Evolutionary conservation across 495 filamentous ascomycete genomes (phyloP).

Genomic region (Eremomyces bilateralis): DNA sequence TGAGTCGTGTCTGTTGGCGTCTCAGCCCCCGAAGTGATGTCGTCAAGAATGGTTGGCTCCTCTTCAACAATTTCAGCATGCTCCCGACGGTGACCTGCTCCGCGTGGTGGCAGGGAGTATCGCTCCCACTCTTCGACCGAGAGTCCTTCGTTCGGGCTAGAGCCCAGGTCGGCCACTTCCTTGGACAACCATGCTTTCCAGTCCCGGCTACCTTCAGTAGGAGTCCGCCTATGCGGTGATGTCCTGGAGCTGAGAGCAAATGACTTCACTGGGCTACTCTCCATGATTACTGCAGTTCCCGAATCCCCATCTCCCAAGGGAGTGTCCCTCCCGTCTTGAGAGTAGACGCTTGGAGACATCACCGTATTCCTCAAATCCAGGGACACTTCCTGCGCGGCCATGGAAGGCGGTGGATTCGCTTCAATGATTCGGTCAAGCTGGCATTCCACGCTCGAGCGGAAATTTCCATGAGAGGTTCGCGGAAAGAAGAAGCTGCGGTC

Average conservation of each 20-base stretch:
- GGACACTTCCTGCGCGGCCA: no score
- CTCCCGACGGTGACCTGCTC: background rate
- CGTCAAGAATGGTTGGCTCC: background rate
- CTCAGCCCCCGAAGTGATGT: background rate
- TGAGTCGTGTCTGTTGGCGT: background rate
- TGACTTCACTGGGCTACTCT: background rate
- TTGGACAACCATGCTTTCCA: constrained; percentile 1
- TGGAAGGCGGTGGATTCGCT: no score
- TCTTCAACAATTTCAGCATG: background rate
- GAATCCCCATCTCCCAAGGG: background rate
- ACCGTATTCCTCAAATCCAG: no score
- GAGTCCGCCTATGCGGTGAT: background rate
- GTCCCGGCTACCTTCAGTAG: background rate
- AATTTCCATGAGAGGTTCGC: background rate
- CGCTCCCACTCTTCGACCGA: background rate
- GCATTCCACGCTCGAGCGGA: background rate
- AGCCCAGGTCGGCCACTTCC: background rate
- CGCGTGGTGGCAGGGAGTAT: background rate
- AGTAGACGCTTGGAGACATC: background rate
- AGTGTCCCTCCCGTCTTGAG: no score
- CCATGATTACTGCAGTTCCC: background rate
- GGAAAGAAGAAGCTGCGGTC: background rate
- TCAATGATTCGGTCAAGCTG: no score
- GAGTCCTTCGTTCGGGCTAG: background rate
- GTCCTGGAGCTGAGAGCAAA: background rate